phyloP scores from a whole-genome alignment of 2,329 filamentous ascomycete genomes.

The Dissoconium aciculare region DNA sequence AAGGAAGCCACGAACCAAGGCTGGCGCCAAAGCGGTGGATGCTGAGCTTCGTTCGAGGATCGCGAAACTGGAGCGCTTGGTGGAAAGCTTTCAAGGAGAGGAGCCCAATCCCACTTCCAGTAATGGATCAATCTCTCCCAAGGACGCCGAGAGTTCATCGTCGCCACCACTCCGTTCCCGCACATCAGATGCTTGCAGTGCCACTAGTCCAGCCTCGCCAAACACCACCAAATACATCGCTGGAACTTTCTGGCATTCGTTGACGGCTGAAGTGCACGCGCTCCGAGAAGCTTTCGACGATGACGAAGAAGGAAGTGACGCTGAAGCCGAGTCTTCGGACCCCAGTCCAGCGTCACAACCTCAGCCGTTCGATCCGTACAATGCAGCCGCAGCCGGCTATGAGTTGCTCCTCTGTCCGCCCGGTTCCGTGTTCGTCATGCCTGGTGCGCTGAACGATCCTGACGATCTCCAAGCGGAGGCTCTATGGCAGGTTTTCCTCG shows the following conservation, averaged over 20 bases:
- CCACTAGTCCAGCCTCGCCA: slow-evolving; percentile 6
- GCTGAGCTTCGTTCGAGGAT: slow-evolving; percentile 13
- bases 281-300: slow-evolving; percentile 20
- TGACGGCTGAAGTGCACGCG: slow-evolving; percentile 21
- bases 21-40: slow-evolving; percentile 11
- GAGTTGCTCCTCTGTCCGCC: slow-evolving; percentile 21
- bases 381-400: slow-evolving; percentile 8
- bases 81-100: slow-evolving; percentile 12
- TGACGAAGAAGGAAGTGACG: slow-evolving; percentile 9
- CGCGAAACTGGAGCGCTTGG: slow-evolving; percentile 13
- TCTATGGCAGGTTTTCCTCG: slow-evolving; percentile 15
- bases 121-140: too few species aligned
- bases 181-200: slow-evolving; percentile 5
- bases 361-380: slow-evolving; percentile 5
- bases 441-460: slow-evolving; percentile 18
- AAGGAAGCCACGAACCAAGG: slow-evolving; percentile 12
- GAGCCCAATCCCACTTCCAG: slow-evolving; percentile 1
- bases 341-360: slow-evolving; percentile 7
- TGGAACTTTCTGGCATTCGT: slow-evolving; percentile 20
- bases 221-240: slow-evolving; percentile 19
- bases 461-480: slow-evolving; percentile 6
- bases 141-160: not conserved
- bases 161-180: not conserved
- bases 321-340: slow-evolving; percentile 10
- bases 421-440: slow-evolving; percentile 20